These are phyloP conservation scores for Termitomyces sp. DNA, from an alignment of 768 basidiomycete genomes.

Conservation along the genomic window DNA sequence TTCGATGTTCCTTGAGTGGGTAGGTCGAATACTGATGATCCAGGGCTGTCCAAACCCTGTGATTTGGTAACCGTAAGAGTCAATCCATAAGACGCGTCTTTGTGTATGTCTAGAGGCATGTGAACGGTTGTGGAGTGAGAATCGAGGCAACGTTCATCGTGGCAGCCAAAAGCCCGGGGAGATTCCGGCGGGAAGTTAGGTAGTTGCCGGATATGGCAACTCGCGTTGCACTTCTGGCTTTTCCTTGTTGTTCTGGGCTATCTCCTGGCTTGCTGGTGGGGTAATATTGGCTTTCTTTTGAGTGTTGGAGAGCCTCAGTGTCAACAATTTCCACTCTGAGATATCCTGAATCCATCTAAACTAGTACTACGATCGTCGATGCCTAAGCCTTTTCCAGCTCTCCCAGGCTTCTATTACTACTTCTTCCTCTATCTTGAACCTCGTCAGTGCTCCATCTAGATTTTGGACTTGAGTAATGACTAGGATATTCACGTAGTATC, in stretches of 20 bases:
- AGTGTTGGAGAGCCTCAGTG: neutral
- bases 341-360: neutral
- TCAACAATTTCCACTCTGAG: neutral
- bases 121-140: constrained; percentile 7
- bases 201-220: neutral
- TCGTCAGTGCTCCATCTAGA: constrained; percentile 31
- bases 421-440: constrained; percentile 70
- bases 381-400: constrained; percentile 45
- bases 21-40: constrained; percentile 75
- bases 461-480: neutral
- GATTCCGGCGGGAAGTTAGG: no score
- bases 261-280: neutral
- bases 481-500: constrained; percentile 26
- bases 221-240: neutral
- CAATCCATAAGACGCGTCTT: constrained; percentile 15
- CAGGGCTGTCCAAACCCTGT: constrained; percentile 47
- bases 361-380: constrained; percentile 1
- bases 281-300: neutral
- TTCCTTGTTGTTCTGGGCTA: neutral
- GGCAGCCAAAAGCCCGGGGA: no score
- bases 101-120: constrained; percentile 11
- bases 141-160: constrained; percentile 1
- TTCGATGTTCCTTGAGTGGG: constrained; percentile 41
- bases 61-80: constrained; percentile 9
- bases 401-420: constrained; percentile 60